Percentiles rank a stretch among this genome's conserved stretches.
phyloP scores from a whole-genome alignment of 2,329 filamentous ascomycete genomes.

The Sclerotinia nivalis region DNA sequence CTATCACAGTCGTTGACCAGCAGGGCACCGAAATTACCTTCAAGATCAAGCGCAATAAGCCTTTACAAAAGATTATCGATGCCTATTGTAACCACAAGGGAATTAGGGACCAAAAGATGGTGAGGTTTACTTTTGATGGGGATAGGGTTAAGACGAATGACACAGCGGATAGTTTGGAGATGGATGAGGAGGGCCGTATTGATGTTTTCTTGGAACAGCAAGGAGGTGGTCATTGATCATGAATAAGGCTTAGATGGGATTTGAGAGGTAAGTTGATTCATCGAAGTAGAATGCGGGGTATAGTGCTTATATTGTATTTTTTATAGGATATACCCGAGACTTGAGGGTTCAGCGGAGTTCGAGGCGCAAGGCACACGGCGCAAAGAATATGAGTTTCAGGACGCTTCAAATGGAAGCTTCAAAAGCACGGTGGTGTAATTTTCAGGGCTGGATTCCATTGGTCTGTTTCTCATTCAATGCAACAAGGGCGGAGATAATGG shows the following conservation, averaged over 20 bases:
- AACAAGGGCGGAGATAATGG: neutral
- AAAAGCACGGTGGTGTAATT: too few relatives aligned
- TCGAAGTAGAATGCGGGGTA: neutral
- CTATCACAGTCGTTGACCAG: conserved; percentile 4
- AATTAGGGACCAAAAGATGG: neutral
- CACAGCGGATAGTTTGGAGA: conserved; percentile 14
- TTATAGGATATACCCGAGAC: neutral
- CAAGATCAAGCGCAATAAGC: conserved; percentile 14
- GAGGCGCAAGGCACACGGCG: neutral
- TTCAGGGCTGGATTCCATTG: neutral
- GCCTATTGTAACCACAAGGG: conserved; percentile 1
- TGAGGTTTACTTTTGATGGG: conserved; percentile 15
- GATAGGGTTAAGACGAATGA: neutral
- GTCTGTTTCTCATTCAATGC: neutral
- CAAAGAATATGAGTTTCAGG: neutral
- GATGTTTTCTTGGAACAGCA: conserved; percentile 5
- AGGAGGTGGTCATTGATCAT: neutral
- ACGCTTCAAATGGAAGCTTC: neutral
- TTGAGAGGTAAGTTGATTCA: neutral
- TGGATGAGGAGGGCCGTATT: conserved; percentile 2
- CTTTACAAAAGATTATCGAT: conserved; percentile 6
- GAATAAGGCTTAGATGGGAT: neutral
- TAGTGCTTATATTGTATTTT: neutral
- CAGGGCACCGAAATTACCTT: neutral
- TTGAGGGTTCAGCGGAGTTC: neutral